These are phyloP conservation scores for Russula earlei DNA, from an alignment of 768 basidiomycete genomes.

Conservation along the genomic window DNA sequence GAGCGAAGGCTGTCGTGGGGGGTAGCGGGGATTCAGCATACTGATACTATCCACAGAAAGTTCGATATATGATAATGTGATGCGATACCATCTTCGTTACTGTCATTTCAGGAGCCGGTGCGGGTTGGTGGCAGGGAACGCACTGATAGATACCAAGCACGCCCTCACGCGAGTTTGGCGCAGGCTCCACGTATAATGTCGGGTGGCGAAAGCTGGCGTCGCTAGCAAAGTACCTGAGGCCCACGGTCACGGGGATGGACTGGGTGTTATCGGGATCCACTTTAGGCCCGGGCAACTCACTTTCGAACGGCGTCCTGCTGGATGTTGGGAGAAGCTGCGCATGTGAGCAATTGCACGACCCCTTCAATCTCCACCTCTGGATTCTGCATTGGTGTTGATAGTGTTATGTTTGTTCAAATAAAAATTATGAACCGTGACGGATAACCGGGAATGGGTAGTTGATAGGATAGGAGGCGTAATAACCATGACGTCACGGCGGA, in stretches of 20 bases:
- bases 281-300: no score
- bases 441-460: no score
- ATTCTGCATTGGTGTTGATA: background rate
- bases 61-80: background rate
- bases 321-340: background rate
- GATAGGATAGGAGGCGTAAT: no score
- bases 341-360: background rate
- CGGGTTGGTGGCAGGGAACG: no score
- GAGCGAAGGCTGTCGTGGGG: no score
- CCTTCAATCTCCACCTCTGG: background rate
- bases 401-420: no score
- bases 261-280: background rate
- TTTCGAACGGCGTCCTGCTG: background rate
- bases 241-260: background rate
- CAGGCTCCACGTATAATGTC: slow-evolving; percentile 39
- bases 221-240: slow-evolving; percentile 38
- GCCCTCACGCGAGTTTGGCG: slow-evolving; percentile 42
- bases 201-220: slow-evolving; percentile 55
- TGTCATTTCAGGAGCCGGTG: no score
- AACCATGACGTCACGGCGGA: no score
- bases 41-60: background rate
- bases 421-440: no score
- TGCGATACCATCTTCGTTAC: background rate
- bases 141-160: slow-evolving; percentile 53
- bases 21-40: background rate